Percentiles rank a stretch among this genome's conserved stretches.
Conservation (phyloP, 1,284 basidiomycete genomes). For the Coniferiporia sulphurascens region DNA sequence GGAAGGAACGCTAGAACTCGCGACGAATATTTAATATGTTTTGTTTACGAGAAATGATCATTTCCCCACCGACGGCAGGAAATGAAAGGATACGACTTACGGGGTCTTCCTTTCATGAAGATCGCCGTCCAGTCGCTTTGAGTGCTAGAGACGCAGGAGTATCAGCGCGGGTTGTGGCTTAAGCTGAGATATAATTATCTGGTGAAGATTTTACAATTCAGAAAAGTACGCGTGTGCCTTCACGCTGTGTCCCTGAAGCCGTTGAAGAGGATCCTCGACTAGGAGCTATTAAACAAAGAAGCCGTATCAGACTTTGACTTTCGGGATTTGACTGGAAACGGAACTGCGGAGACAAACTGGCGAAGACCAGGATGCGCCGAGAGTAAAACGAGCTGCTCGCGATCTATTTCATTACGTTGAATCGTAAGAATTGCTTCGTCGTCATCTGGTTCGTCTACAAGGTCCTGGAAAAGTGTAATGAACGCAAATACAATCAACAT, state of each 20-base stretch:
- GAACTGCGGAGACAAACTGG: constrained; percentile 3
- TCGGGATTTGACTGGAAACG: background rate
- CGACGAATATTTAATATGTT: background rate
- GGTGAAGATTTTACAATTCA: constrained; percentile 6
- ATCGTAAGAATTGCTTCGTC: background rate
- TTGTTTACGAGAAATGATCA: background rate
- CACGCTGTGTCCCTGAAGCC: constrained; percentile 6
- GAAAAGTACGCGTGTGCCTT: constrained; percentile 7
- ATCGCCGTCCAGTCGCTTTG: constrained; percentile 7
- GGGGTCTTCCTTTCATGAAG: constrained; percentile 3
- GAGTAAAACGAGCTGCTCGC: constrained; percentile 5
- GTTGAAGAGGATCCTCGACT: constrained; percentile 1
- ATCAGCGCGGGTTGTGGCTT: background rate
- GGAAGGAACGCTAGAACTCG: constrained; percentile 2
- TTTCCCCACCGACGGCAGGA: background rate
- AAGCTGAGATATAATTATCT: background rate
- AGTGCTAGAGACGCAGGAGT: background rate
- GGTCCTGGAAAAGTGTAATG: background rate
- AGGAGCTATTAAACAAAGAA: background rate
- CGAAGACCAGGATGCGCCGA: constrained; percentile 8
- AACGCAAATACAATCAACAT: background rate
- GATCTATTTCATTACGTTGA: background rate
- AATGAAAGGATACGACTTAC: background rate
- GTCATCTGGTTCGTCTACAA: constrained; percentile 12
- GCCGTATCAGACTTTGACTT: background rate